Base-by-base conservation (phyloP, 495 filamentous ascomycete species). In the Penicillium pancosmium region DNA sequence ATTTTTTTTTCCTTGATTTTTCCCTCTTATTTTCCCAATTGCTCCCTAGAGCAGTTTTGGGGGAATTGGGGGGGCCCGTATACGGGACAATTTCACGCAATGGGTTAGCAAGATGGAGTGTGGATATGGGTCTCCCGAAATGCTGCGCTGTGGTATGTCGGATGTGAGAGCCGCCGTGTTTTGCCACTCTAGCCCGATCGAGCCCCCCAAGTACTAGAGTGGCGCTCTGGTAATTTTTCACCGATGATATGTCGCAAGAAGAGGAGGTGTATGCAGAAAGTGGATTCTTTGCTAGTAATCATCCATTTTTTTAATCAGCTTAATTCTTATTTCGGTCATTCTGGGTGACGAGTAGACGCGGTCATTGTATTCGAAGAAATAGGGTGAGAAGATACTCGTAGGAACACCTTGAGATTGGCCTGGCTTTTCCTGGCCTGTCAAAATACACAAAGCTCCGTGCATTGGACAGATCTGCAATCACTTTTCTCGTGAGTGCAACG, bases 81-180 rank as follows among this genome's bases (percentile, higher is more conserved):
- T 38, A 36, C 33, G 19, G 23, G 10, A 35, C 50, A 63, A 54
- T 27, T 52, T 55, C 46, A 60, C 50, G 53, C 55, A 54, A 55
- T 18, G 38, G 57, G 33, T 54, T 55, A 50, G 57, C 23, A 6
- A 25, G 19, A 50, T 35, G 57, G 49, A 52, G 55, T 48, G 57
- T 51, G 56, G 62, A 52, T 53, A 16, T 56, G 48, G 62, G 56
- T 31, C 47, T 55, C 40, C 48, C 23, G 38, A 34, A 56, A 63
- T 47, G 53, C 43, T 35, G 63, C 35, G 16, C 46, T 70, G 62
- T 78, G 75, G 72, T 76, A 73, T 70, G 75, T 67, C 67, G 73
- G 73, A 73, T 66, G 47, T 63, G 38, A 70, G 46, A 64, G 63
- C 73, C 72, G 73, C 50, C 54, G 16, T 21, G 41, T 41, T 61